Evolutionary conservation across 352 stramenopile species (phyloP).

Genomic region (Pythium aquatile): DNA sequence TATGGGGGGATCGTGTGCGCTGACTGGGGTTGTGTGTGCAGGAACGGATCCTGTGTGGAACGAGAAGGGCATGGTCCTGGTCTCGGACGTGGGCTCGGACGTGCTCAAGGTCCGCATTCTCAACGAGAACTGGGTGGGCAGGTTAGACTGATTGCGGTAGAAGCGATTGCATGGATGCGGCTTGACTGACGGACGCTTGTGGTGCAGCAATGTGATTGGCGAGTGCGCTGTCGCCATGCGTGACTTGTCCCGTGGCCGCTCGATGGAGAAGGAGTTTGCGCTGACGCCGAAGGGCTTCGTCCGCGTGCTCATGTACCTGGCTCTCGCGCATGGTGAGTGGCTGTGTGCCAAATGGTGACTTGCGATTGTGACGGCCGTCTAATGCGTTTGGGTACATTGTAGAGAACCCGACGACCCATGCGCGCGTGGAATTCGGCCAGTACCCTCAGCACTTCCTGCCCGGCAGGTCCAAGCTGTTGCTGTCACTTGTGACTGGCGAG

Average conservation of each 20-base stretch:
- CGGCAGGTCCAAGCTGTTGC: conserved; percentile 66
- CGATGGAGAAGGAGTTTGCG: conserved; percentile 81
- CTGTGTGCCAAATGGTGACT: not conserved
- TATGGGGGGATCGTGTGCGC: not conserved
- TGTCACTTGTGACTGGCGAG: conserved; percentile 62
- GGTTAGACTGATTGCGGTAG: conserved; percentile 28
- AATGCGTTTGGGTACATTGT: not conserved
- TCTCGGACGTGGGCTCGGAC: conserved; percentile 63
- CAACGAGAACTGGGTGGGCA: conserved; percentile 83
- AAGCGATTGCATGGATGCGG: not conserved
- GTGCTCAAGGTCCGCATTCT: conserved; percentile 68
- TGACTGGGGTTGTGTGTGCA: conserved; percentile 9
- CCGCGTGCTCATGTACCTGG: conserved; percentile 68
- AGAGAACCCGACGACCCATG: conserved; percentile 75
- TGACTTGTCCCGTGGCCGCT: conserved; percentile 67
- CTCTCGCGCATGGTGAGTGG: conserved; percentile 54
- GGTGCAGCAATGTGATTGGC: conserved; percentile 58
- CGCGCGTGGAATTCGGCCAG: conserved; percentile 60
- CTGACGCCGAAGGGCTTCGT: conserved; percentile 68
- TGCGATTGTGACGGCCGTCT: not conserved
- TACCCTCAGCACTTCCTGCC: conserved; percentile 79
- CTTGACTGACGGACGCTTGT: not conserved
- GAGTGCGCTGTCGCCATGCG: conserved; percentile 66
- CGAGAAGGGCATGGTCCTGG: conserved; percentile 67
- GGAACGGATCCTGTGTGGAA: conserved; percentile 69